phyloP scores from a whole-genome alignment of 2,329 filamentous ascomycete species.

The Clarireedia paspali region DNA sequence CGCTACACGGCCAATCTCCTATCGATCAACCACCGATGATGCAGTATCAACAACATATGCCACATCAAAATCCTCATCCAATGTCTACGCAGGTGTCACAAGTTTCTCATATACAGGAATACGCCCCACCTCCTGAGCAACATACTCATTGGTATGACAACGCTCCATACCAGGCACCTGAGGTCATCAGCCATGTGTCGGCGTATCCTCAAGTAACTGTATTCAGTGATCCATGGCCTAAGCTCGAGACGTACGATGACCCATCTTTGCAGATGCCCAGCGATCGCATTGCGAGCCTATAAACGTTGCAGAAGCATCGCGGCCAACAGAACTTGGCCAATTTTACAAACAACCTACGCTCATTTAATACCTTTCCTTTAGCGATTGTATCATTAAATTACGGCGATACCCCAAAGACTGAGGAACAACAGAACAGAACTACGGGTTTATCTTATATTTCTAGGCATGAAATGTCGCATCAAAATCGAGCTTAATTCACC shows the following conservation, averaged over 20 bases:
- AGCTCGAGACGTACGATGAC: conserved; percentile 49
- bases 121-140: conserved; percentile 34
- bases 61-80: conserved; percentile 21
- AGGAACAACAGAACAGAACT: conserved; percentile 25
- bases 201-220: conserved; percentile 41
- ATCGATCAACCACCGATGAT: conserved; percentile 38
- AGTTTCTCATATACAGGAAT: conserved; percentile 31
- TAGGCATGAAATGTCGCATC: neutral
- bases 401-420: conserved; percentile 19
- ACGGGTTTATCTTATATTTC: conserved; percentile 10
- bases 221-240: conserved; percentile 49
- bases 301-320: conserved; percentile 16
- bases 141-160: conserved; percentile 46
- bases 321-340: neutral
- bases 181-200: conserved; percentile 46
- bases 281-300: conserved; percentile 49
- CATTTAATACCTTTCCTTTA: conserved; percentile 12
- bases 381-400: conserved; percentile 20
- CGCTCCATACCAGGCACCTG: conserved; percentile 46
- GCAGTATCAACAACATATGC: conserved; percentile 27
- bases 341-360: neutral
- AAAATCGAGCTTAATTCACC: neutral
- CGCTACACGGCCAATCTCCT: conserved; percentile 41
- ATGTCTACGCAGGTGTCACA: conserved; percentile 26
- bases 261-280: conserved; percentile 52